phyloP scores from a whole-genome alignment of 1,284 basidiomycete species.

The Sporisorium exsertum region DNA sequence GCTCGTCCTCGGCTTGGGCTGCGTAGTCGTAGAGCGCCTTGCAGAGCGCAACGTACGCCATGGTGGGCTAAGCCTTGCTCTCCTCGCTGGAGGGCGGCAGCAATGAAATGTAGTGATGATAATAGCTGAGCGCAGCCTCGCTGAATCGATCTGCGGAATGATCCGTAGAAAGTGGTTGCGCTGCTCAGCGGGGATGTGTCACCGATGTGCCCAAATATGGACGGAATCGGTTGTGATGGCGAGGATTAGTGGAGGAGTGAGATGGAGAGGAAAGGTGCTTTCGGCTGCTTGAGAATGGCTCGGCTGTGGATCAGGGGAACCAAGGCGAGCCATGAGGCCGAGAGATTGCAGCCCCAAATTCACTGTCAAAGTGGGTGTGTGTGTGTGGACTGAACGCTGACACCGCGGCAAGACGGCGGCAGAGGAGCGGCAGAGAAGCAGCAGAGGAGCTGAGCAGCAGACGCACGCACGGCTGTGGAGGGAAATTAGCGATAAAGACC shows the following conservation, averaged over 20 bases:
- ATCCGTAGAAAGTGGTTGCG: neutral
- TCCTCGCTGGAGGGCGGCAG: neutral
- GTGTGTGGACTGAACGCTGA: neutral
- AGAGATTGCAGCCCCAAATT: neutral
- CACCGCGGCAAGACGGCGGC: too few relatives aligned
- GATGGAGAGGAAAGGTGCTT: neutral
- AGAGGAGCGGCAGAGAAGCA: neutral
- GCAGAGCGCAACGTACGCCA: conserved; percentile 67
- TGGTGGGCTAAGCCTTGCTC: conserved; percentile 16
- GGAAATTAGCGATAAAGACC: neutral
- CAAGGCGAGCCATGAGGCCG: neutral
- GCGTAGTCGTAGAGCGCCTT: conserved; percentile 68
- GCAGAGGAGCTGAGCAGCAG: neutral
- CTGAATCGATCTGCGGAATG: neutral
- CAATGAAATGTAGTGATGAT: neutral
- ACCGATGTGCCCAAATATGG: neutral
- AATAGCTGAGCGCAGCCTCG: conserved; percentile 1
- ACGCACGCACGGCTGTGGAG: neutral
- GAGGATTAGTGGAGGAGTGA: neutral
- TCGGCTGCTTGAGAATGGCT: neutral
- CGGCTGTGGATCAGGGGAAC: conserved; percentile 5
- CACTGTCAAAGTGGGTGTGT: neutral
- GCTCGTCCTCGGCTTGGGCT: conserved; percentile 67
- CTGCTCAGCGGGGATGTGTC: neutral
- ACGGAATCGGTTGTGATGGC: neutral